These are phyloP conservation scores for Firmiana major DNA, from an alignment of 345 rosid genomes.

Conservation along the genomic window DNA sequence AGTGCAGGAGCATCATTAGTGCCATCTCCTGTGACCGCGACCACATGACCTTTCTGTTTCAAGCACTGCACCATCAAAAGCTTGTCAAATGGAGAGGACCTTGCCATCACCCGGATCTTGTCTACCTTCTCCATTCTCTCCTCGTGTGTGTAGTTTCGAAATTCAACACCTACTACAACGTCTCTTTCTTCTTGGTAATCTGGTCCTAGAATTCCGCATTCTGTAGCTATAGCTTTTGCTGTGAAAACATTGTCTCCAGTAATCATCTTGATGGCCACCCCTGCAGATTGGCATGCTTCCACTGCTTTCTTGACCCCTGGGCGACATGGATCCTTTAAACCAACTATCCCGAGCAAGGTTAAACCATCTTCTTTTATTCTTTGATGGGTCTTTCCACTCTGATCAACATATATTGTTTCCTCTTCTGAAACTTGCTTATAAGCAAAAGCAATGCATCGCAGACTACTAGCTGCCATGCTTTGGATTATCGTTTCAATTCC, in stretches of 20 bases:
- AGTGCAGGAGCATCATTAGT: conserved; percentile 65
- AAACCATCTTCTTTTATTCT: conserved; percentile 40
- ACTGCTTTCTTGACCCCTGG: conserved; percentile 59
- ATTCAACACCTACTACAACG: conserved; percentile 52
- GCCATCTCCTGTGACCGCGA: conserved; percentile 66
- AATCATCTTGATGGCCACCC: conserved; percentile 61
- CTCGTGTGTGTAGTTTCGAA: conserved; percentile 46
- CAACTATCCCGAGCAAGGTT: conserved; percentile 54
- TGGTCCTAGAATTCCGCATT: conserved; percentile 54
- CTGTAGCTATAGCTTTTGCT: conserved; percentile 69
- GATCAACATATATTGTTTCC: conserved; percentile 11
- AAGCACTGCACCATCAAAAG: conserved; percentile 68
- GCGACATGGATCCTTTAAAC: conserved; percentile 66
- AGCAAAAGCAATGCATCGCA: conserved; percentile 67
- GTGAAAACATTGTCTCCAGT: conserved; percentile 73
- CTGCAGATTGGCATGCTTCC: conserved; percentile 49
- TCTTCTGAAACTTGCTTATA: conserved; percentile 35
- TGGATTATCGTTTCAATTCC: conserved; percentile 39
- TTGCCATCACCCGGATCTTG: conserved; percentile 59
- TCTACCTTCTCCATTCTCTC: conserved; percentile 50
- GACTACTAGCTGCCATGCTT: conserved; percentile 56
- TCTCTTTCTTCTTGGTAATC: conserved; percentile 28
- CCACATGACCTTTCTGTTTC: conserved; percentile 57
- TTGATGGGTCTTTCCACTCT: not conserved
- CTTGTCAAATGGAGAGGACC: conserved; percentile 67